Percentiles rank a stretch among this genome's conserved stretches.
phyloP scores from a whole-genome alignment of 768 basidiomycete species.

The Suillus variegatus region DNA sequence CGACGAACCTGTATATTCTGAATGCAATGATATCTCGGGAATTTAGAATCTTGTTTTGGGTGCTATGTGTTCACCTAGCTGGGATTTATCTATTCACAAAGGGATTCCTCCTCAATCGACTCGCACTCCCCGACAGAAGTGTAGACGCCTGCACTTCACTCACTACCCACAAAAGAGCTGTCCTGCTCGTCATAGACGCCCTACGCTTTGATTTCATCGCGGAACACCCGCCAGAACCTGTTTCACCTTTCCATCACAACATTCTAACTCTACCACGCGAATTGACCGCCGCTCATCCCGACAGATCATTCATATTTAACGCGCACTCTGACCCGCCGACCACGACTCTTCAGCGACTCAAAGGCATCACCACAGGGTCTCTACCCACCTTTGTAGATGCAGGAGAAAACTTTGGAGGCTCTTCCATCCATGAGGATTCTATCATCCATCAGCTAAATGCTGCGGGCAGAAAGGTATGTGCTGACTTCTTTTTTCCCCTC shows the following conservation, averaged over 20 bases:
- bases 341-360: slow-evolving; percentile 91
- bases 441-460: slow-evolving; percentile 69
- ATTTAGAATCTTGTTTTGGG: slow-evolving; percentile 48
- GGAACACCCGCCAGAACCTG: slow-evolving; percentile 55
- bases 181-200: slow-evolving; percentile 88
- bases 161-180: slow-evolving; percentile 75
- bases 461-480: slow-evolving; percentile 60
- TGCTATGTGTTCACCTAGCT: slow-evolving; percentile 67
- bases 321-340: slow-evolving; percentile 94
- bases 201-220: slow-evolving; percentile 93
- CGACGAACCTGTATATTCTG: no score
- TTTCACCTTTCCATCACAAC: slow-evolving; percentile 76
- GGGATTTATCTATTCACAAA: slow-evolving; percentile 89
- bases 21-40: slow-evolving; percentile 19
- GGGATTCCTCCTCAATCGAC: slow-evolving; percentile 87
- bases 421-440: slow-evolving; percentile 86
- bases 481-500: neutral
- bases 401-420: slow-evolving; percentile 90
- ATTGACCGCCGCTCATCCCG: slow-evolving; percentile 62
- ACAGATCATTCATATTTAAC: slow-evolving; percentile 84
- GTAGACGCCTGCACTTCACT: slow-evolving; percentile 37
- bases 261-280: slow-evolving; percentile 77
- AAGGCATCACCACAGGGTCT: slow-evolving; percentile 93
- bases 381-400: slow-evolving; percentile 94
- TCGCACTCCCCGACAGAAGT: slow-evolving; percentile 29